Evolutionary conservation across 768 basidiomycete genomes (phyloP), one percentile per base, ranked within the genome.

Genomic region (Panaeolus papilionaceus): DNA sequence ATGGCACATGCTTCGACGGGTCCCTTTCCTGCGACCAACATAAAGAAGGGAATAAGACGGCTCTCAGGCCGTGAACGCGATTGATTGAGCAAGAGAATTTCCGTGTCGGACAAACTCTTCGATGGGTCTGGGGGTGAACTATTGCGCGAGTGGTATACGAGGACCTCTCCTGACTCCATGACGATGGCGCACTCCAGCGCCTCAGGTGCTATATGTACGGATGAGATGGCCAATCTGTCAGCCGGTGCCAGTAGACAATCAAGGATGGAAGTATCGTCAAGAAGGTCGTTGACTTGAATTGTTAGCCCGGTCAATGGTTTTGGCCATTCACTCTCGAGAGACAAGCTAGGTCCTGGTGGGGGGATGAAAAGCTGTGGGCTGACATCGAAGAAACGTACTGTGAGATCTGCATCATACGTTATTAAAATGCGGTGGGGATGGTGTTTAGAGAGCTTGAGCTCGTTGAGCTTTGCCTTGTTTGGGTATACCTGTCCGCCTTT

Each of bases 311-410:
- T 83, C 9, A 94, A 80, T 1, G 85, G 79, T n/a, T 83, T 81
- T 0, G 95, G 94, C 71, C 88, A 95, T 66, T 88, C 83, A 64
- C 84, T 80, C 28, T 84, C 78, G 1, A 94, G 75, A 3, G 90
- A 86, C 10, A 81, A 80, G 3, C 78, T 76, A 4, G 80, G 54
- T 14, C 54, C 73, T 58, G 79, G 78, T 40, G 86, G 66, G 62
- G 75, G 69, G n/a, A 78, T 79, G 3, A 94, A 78, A 2, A 94
- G 81, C 37, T 91, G 89, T 4, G 88, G 84, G 64, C 92, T 93
- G 47, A 90, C 76, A 75, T 97, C 94, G 70, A 88, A 87, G 76
- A 96, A 92, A 65, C 85, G 86, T 20, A 96, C 78, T 4, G 84
- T 85, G 20, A 89, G 79, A 74, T 95, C 89, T 10, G 79, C 78